phyloP scores from a whole-genome alignment of 768 basidiomycete species.

The Phallus indusiatus region DNA sequence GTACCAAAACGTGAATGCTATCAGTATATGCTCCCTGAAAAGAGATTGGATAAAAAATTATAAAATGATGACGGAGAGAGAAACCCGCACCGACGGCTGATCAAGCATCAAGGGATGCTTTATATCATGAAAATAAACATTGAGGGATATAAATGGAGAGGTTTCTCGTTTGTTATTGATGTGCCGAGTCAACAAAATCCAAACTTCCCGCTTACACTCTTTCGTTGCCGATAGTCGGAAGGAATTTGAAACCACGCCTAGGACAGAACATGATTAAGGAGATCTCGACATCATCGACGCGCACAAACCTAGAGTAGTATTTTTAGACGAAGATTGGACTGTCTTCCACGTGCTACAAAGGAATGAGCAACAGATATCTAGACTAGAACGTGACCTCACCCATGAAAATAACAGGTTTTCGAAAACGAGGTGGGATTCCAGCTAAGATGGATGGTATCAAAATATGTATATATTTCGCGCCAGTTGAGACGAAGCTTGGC shows the following conservation, averaged over 20 bases:
- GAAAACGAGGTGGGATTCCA: slow-evolving; percentile 71
- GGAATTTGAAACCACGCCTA: neutral
- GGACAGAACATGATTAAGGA: neutral
- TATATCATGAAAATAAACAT: slow-evolving; percentile 24
- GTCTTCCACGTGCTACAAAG: slow-evolving; percentile 31
- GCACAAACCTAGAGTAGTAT: neutral
- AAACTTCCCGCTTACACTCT: slow-evolving; percentile 32
- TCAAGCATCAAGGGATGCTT: neutral
- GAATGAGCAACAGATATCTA: no score
- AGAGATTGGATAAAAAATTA: neutral
- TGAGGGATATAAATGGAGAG: slow-evolving; percentile 62
- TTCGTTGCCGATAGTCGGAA: neutral
- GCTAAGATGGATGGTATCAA: slow-evolving; percentile 76
- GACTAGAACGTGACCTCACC: slow-evolving; percentile 34
- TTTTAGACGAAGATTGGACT: slow-evolving; percentile 23
- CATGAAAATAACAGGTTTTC: slow-evolving; percentile 47
- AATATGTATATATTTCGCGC: slow-evolving; percentile 63
- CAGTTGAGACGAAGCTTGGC: slow-evolving; percentile 57
- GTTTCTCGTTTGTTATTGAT: slow-evolving; percentile 45
- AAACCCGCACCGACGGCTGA: neutral
- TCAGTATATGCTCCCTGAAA: slow-evolving; percentile 31
- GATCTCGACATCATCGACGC: neutral
- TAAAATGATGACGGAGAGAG: neutral
- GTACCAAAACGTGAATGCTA: slow-evolving; percentile 35
- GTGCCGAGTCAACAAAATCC: slow-evolving; percentile 78